These are phyloP conservation scores for Mangifera indica DNA, from an alignment of 345 rosid genomes.

Conservation along the genomic window DNA sequence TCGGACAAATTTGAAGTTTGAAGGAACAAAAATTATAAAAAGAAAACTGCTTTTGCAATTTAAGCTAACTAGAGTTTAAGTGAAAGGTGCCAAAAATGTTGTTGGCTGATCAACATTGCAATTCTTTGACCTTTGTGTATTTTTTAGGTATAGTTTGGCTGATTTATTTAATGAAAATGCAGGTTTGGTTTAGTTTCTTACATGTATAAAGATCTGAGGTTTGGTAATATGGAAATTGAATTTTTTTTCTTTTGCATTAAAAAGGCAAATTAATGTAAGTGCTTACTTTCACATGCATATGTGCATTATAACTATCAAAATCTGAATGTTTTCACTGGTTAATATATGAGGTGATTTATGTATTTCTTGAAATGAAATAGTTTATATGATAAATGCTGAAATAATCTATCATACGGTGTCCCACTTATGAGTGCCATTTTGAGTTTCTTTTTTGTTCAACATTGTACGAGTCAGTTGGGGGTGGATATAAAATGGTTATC, in stretches of 20 bases:
- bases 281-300: background rate
- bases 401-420: background rate
- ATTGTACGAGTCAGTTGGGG: background rate
- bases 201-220: too few relatives aligned
- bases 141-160: background rate
- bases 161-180: background rate
- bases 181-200: background rate
- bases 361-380: background rate
- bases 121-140: background rate
- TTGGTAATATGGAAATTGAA: too few relatives aligned
- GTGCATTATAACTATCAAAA: background rate
- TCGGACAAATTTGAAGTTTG: background rate
- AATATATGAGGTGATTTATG: background rate
- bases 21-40: background rate
- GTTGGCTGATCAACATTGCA: background rate
- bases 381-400: background rate
- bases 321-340: conserved; percentile 4
- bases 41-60: background rate
- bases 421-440: background rate
- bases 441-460: conserved; percentile 1
- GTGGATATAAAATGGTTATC: background rate
- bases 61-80: background rate
- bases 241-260: too few relatives aligned
- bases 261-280: background rate
- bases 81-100: background rate